phyloP scores from a whole-genome alignment of 129 eudicot genomes.

The Chrysanthemum seticuspe region DNA sequence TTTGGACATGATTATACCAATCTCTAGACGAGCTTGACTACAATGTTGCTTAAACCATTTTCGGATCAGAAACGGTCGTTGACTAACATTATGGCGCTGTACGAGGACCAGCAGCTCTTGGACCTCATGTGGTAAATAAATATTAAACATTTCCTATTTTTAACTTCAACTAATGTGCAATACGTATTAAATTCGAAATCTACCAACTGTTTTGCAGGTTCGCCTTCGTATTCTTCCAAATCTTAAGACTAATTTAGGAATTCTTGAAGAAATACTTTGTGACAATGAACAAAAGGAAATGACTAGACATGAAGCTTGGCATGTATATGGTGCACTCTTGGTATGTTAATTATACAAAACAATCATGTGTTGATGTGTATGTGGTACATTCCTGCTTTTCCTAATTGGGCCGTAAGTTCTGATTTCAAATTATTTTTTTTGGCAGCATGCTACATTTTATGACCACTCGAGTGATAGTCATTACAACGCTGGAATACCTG shows the following conservation, averaged over 20 bases:
- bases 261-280: constrained; percentile 62
- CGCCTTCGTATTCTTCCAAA: constrained; percentile 56
- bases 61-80: constrained; percentile 58
- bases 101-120: no score
- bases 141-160: no score
- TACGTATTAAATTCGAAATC: background rate
- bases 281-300: constrained; percentile 64
- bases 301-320: constrained; percentile 77
- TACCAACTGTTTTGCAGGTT: constrained; percentile 44
- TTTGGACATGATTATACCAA: constrained; percentile 64
- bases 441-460: constrained; percentile 50
- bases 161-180: background rate
- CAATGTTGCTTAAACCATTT: constrained; percentile 59
- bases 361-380: background rate
- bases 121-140: no score
- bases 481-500: no score
- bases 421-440: background rate
- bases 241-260: constrained; percentile 48
- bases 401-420: background rate
- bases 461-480: no score
- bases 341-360: constrained; percentile 33
- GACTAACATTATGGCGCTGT: no score
- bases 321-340: constrained; percentile 73
- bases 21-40: constrained; percentile 66
- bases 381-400: background rate